Evolutionary conservation across 352 stramenopile species (phyloP), one percentile per base, ranked within the genome.

Genomic region (Pilasporangium apinafurcum): DNA sequence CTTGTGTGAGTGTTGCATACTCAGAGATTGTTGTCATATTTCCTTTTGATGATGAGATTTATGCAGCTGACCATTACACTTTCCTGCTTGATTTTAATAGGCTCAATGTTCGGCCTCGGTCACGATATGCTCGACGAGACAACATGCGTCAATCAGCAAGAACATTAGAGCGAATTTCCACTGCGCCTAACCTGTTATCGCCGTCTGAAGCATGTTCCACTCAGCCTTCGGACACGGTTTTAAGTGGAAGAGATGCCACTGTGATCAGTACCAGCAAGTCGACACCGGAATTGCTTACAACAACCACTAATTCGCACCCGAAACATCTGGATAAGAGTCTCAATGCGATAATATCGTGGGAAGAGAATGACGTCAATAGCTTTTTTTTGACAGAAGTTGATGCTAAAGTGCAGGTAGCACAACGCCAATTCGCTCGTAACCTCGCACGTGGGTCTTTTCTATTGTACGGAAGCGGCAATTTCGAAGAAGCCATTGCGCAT

Each of bases 311-410:
- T 14, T 34, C 17, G 8, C 8, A 25, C n/a, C 5, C 9, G 20
- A 40, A 13, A 10, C 3, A 20, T 22, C 13, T 17, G 14, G 16
- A 52, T 16, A 26, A 13, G 14, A 47, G 26, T 16, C 18, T 27
- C 21, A 27, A 53, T 37, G 21, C 31, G 9, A 50, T 51, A 8
- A 42, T 53, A 3, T 18, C 27, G 6, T 62, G 52, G 44, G 63
- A 52, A 9, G 63, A 81, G 5, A 44, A 73, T 21, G 67, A 81
- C 6, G 40, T 68, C 14, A 57, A 66, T 12, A 82, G 65, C 40
- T 85, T 83, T 42, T 92, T 92, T 51, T 58, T 92, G 33, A 92
- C 79, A 2, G 79, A 87, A 31, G 41, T 89, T 18, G 74, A 86
- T 29, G 70, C 65, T 18, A 66, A 65, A 25, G 43, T 51, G 0